Evolutionary conservation across 164 flowering plant genomes (phyloP).

Genomic region (Paratinospora sagittata): DNA sequence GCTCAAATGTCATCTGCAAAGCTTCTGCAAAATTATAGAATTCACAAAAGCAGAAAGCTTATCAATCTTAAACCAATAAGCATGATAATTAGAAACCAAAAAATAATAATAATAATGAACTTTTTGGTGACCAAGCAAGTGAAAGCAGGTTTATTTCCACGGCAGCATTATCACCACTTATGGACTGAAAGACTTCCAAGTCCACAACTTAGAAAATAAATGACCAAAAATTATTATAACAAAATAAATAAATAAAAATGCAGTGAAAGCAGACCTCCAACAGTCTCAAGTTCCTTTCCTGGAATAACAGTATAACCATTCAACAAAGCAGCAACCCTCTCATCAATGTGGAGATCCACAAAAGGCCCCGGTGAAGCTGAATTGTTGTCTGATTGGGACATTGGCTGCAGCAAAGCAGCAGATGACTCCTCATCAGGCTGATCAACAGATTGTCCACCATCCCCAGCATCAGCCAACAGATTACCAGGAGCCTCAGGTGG

Average conservation of each 20-base stretch:
- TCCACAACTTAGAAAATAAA: background rate
- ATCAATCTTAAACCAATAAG: conserved; percentile 1
- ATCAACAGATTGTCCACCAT: conserved; percentile 27
- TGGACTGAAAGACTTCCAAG: background rate
- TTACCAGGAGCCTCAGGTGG: conserved; percentile 99
- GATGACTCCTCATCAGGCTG: conserved; percentile 26
- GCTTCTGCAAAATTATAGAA: conserved; percentile 52
- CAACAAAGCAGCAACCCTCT: conserved; percentile 66
- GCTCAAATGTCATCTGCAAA: conserved; percentile 53
- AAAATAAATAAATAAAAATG: background rate
- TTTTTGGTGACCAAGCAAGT: background rate
- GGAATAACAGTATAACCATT: conserved; percentile 53
- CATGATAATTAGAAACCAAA: background rate
- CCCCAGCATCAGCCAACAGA: conserved; percentile 58
- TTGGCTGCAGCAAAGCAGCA: conserved; percentile 12
- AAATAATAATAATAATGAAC: background rate
- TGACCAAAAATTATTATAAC: background rate
- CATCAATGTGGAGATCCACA: conserved; percentile 67
- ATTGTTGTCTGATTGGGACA: conserved; percentile 16
- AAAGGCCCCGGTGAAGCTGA: conserved; percentile 25
- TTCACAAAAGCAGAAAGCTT: conserved; percentile 5
- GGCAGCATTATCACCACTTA: background rate
- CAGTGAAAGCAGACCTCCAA: conserved; percentile 50
- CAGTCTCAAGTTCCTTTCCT: conserved; percentile 70
- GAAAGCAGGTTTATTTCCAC: background rate